These are phyloP conservation scores for Magnusiomyces clavatus DNA, from an alignment of 1,139 yeast genomes.

Conservation along the genomic window DNA sequence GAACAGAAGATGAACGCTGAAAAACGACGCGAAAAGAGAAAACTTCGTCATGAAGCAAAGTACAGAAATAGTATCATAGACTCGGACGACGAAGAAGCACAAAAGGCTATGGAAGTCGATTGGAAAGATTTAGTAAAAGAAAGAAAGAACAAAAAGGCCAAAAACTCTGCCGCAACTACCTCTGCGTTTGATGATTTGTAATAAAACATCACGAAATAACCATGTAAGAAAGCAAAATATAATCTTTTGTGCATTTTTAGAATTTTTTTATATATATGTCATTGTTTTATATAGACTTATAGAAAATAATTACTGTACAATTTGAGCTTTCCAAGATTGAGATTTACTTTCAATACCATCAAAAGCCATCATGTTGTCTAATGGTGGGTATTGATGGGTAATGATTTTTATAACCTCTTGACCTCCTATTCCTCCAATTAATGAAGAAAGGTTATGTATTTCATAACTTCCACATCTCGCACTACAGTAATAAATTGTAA, in stretches of 20 bases:
- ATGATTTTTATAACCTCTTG: slow-evolving; percentile 65
- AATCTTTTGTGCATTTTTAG: no score
- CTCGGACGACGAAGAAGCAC: slow-evolving; percentile 44
- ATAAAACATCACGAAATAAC: background rate
- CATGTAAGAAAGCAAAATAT: no score
- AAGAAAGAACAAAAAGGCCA: slow-evolving; percentile 45
- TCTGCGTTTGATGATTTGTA: slow-evolving; percentile 71
- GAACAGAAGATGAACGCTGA: slow-evolving; percentile 57
- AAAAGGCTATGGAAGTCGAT: slow-evolving; percentile 42
- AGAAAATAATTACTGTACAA: background rate
- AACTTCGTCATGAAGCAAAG: slow-evolving; percentile 52
- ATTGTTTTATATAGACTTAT: no score
- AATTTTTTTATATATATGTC: no score
- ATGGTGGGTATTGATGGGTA: slow-evolving; percentile 66
- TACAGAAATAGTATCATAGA: slow-evolving; percentile 32
- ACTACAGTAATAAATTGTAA: slow-evolving; percentile 9
- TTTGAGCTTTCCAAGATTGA: slow-evolving; percentile 42
- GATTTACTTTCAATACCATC: slow-evolving; percentile 57
- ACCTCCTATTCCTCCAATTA: slow-evolving; percentile 73
- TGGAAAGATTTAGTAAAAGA: slow-evolving; percentile 81
- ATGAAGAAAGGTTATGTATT: slow-evolving; percentile 42
- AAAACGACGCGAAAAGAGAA: slow-evolving; percentile 55
- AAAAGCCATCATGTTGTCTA: slow-evolving; percentile 56
- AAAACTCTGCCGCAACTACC: slow-evolving; percentile 25
- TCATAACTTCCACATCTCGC: slow-evolving; percentile 37